These are phyloP conservation scores for Aristolochia californica DNA, from an alignment of 164 flowering plant genomes.

Conservation along the genomic window DNA sequence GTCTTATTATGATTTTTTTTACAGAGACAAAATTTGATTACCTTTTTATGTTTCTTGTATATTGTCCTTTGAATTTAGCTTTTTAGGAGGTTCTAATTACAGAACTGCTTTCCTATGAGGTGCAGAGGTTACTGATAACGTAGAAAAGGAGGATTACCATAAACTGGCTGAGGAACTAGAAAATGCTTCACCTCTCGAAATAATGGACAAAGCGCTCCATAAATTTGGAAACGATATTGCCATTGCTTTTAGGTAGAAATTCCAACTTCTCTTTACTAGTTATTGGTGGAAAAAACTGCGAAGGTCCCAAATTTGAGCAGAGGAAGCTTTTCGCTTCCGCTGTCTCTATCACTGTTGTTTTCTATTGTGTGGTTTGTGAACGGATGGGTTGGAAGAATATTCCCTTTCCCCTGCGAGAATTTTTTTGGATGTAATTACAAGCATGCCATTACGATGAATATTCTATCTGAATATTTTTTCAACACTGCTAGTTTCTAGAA, in stretches of 20 bases:
- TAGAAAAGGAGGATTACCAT: constrained; percentile 38
- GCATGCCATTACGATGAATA: too few relatives aligned
- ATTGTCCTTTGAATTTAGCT: not conserved
- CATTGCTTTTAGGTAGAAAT: constrained; percentile 77
- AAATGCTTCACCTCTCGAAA: constrained; percentile 80
- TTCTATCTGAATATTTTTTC: too few relatives aligned
- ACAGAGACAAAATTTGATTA: too few relatives aligned
- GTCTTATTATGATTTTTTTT: not conserved
- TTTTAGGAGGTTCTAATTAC: not conserved
- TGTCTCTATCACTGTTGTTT: too few relatives aligned
- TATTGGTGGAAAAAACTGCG: too few relatives aligned
- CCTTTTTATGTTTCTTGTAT: not conserved
- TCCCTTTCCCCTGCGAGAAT: too few relatives aligned
- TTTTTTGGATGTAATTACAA: too few relatives aligned
- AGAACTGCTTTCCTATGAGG: not conserved
- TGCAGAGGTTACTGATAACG: constrained; percentile 36
- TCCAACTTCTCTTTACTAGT: not conserved
- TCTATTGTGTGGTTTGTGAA: too few relatives aligned
- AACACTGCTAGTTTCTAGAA: too few relatives aligned
- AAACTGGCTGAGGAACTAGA: constrained; percentile 49
- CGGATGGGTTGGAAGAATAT: too few relatives aligned
- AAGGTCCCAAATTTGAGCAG: too few relatives aligned
- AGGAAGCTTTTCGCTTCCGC: too few relatives aligned
- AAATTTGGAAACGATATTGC: constrained; percentile 76
- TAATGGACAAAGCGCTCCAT: constrained; percentile 74